A percentile compares a stretch with the other conserved stretches of the same genome.
phyloP scores from a whole-genome alignment of 164 flowering plant genomes.

The Vitis vinifera region ASM3070453v1 NC_081810.1:23739501-23740000 shows the following conservation, averaged over 20 bases:
- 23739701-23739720: constrained; percentile 16
- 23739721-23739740: constrained; percentile 18
- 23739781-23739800: background rate
- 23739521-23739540: too few relatives aligned
- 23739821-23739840: constrained; percentile 12
- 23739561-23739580: too few relatives aligned
- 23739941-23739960: constrained; percentile 19
- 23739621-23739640: constrained; percentile 8
- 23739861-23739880: constrained; percentile 28
- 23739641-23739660: constrained; percentile 1
- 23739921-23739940: constrained; percentile 30
- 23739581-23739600: too few relatives aligned
- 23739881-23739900: constrained; percentile 20
- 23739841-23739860: constrained; percentile 26
- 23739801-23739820: constrained; percentile 7
- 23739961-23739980: constrained; percentile 26
- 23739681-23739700: constrained; percentile 7
- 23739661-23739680: constrained; percentile 5
- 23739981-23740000: constrained; percentile 22
- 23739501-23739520: too few relatives aligned
- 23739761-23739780: constrained; percentile 23
- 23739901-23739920: constrained; percentile 25
- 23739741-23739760: background rate
- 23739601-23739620: too few relatives aligned
- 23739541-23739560: too few relatives aligned